Base-by-base conservation (phyloP, 768 basidiomycete genomes). In the Pulveroboletus sp. region DNA sequence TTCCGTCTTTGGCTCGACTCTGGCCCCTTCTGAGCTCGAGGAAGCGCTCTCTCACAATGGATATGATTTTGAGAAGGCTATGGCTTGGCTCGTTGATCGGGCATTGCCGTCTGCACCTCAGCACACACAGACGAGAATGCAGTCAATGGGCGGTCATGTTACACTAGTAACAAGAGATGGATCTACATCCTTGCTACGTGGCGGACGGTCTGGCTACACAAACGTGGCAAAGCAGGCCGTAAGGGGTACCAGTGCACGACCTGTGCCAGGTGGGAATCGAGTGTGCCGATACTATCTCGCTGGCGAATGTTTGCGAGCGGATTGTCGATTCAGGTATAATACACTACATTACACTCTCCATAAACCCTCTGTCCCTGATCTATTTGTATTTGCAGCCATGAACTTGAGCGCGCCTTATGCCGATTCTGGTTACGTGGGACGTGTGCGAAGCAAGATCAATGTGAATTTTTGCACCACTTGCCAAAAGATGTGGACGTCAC, bases 341-440 rank as follows among this genome's bases (percentile, higher is more conserved):
- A 40, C 8, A 44, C 43, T 15, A 14, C 11, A 27, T 13, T n/a
- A 18, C 32, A 7, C n/a, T 24, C 33, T 40, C 17, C 21, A 5
- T 41, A 46, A 51, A 11, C 4, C 21, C 49, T 33, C 38, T 43
- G 24, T 46, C 18, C 17, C 54, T 60, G 44, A 58, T 53, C 49
- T 55, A 26, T 51, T 46, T 46, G 36, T 47, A 43, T 47, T 47
- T 57, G 4, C 57, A 96, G 94, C 59, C 94, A 96, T 64, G 94
- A 97, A 62, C 79, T 96, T 4, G 94, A 97, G 67, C 82, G 94
- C 37, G 94, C 94, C 2, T 68, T 97, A 18, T 93, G 89, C 71
- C 86, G 96, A 32, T 99, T 99, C 74, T 99, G 96, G 96, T 78
- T 99, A 28, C 82, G 94, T 44, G 95, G 95, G 6, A 93, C 93